A percentile compares a stretch with the other conserved stretches of the same genome.
phyloP scores from a whole-genome alignment of 164 flowering plant genomes.

The Sextonia rubra region DNA sequence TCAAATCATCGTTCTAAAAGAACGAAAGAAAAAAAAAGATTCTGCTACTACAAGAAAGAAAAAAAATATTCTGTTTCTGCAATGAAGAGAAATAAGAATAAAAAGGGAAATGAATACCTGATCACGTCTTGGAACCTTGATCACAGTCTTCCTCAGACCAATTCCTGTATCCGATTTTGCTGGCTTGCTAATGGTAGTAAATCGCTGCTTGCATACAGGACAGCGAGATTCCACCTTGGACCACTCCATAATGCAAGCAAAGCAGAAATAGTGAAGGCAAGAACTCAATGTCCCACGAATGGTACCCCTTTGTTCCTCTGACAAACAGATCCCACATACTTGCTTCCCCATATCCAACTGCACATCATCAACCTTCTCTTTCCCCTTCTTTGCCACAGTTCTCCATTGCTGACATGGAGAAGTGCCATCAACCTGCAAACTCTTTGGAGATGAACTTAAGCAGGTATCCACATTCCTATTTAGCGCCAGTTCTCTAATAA shows the following conservation, averaged over 20 bases:
- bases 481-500: conserved; percentile 56
- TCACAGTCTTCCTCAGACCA: conserved; percentile 51
- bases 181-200: conserved; percentile 61
- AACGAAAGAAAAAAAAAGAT: no score
- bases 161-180: conserved; percentile 45
- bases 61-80: not conserved
- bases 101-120: conserved; percentile 50
- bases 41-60: no score
- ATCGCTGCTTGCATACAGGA: conserved; percentile 94
- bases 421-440: conserved; percentile 22
- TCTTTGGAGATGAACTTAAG: conserved; percentile 27
- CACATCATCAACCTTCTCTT: conserved; percentile 55
- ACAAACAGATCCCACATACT: conserved; percentile 90
- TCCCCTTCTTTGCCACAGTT: conserved; percentile 48
- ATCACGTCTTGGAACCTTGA: conserved; percentile 79
- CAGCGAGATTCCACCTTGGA: conserved; percentile 98
- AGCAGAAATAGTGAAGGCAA: conserved; percentile 89
- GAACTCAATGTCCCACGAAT: conserved; percentile 74
- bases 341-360: conserved; percentile 52
- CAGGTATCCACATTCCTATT: conserved; percentile 29
- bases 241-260: conserved; percentile 94
- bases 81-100: not conserved
- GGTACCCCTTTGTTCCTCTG: conserved; percentile 77
- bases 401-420: conserved; percentile 15
- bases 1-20: not conserved